These are phyloP conservation scores for Botrytis elliptica DNA, from an alignment of 2,329 filamentous ascomycete genomes.

Conservation along the genomic window DNA sequence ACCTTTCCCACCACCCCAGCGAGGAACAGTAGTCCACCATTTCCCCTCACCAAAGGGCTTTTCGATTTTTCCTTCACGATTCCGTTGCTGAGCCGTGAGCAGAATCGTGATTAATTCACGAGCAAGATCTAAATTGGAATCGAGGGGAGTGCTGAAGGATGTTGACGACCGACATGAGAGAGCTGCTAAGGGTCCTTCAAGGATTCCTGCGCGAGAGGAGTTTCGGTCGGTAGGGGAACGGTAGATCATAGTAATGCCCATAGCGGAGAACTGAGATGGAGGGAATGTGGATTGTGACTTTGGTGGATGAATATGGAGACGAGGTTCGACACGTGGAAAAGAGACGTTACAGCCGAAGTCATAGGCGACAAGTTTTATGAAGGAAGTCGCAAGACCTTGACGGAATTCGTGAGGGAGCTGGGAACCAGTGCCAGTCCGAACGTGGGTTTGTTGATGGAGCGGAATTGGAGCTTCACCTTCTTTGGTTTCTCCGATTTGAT, in stretches of 20 bases:
- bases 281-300: conserved; percentile 36
- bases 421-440: conserved; percentile 51
- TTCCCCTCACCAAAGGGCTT: conserved; percentile 55
- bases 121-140: conserved; percentile 61
- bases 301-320: conserved; percentile 50
- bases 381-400: conserved; percentile 56
- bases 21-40: conserved; percentile 61
- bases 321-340: conserved; percentile 56
- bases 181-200: conserved; percentile 62
- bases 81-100: conserved; percentile 62
- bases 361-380: conserved; percentile 63
- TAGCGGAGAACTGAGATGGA: conserved; percentile 56
- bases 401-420: conserved; percentile 59
- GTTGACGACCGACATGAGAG: conserved; percentile 58
- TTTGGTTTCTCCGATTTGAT: conserved; percentile 24
- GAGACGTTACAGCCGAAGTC: conserved; percentile 64
- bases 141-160: conserved; percentile 52
- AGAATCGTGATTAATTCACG: conserved; percentile 60
- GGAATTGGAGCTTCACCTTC: conserved; percentile 27
- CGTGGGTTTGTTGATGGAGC: conserved; percentile 26
- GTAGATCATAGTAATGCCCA: conserved; percentile 55
- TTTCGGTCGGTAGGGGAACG: conserved; percentile 60
- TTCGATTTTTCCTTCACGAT: conserved; percentile 56
- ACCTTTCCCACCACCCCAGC: conserved; percentile 63
- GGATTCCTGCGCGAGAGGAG: conserved; percentile 56